Conservation (phyloP, 164 flowering plant genomes). For the Umbilicus rupestris region DNA sequence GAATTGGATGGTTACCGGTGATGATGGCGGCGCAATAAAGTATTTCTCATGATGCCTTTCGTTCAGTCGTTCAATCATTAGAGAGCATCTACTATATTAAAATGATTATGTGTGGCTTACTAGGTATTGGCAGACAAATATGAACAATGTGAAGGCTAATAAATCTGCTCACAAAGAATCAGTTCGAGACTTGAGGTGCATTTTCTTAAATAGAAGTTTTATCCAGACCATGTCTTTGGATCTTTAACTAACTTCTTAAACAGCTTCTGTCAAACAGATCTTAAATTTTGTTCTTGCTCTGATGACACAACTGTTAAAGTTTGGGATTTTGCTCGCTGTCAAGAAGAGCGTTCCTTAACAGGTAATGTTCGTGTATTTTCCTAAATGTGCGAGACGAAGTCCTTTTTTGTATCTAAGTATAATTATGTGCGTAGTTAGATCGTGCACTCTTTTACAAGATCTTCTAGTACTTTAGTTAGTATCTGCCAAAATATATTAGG, state of each 20-base stretch:
- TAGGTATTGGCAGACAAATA: constrained; percentile 98
- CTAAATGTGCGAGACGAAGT: not conserved
- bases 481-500: not conserved
- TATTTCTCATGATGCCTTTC: not conserved
- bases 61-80: not conserved
- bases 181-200: constrained; percentile 86
- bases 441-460: not conserved
- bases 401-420: not conserved
- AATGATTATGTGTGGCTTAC: constrained; percentile 7
- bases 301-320: constrained; percentile 98
- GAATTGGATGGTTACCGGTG: constrained; percentile 99
- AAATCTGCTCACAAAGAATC: constrained; percentile 97
- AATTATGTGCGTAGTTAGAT: not conserved
- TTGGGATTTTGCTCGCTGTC: constrained; percentile 98
- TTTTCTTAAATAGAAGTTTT: not conserved
- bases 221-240: not conserved
- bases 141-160: constrained; percentile 97
- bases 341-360: constrained; percentile 86
- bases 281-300: constrained; percentile 98
- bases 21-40: constrained; percentile 95
- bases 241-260: constrained; percentile 14
- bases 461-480: not conserved
- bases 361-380: constrained; percentile 53
- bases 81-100: not conserved
- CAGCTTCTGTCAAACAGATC: constrained; percentile 94